Base-by-base conservation (phyloP, 371 early-diverging fungal genomes). In the Mucor mucedo region DNA sequence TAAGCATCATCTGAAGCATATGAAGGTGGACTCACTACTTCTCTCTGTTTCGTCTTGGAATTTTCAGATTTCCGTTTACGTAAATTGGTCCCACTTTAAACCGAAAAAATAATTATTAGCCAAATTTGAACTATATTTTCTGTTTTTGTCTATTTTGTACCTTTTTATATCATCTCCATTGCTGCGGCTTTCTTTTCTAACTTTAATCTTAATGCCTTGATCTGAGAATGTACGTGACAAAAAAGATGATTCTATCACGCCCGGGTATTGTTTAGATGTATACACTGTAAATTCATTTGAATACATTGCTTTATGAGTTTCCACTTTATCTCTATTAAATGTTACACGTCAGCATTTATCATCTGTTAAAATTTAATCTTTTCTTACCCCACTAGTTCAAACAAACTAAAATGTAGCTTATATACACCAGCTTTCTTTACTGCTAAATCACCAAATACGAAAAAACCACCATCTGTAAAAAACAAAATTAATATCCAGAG, bases 371-470 rank as follows among this genome's bases (percentile, higher is more conserved):
- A 16, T n/a, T n/a, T 42, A 39, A 2, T n/a, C 10, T 13, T 42
- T 42, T n/a, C 76, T 62, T 84, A 87, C 87, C 83, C 89, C 13
- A 87, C 79, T n/a, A 93, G 88, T 75, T 95, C 95, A 76, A 91
- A 95, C 35, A 97, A 76, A 13, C 88, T 87, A 65, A 97, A 93
- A 65, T 91, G 91, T 27, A 97, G 79, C 5, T 92, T 80, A 68
- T 90, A 96, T 14, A 74, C 69, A 30, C 97, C 97, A 62, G 95
- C 94, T 70, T 88, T 86, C 52, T 95, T 82, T 13, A 94, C 90
- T 32, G 91, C 89, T 39, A 97, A 75, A 60, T 97, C 96, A 21
- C 93, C 93, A 77, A 96, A 97, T n/a, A 96, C 95, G 79, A 95
- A 96, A 68, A 93, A 95, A 4, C 91, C 95, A 27, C 93, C 96